Base-by-base conservation (phyloP, 768 basidiomycete genomes). In the Kwoniella botswanensis region DNA sequence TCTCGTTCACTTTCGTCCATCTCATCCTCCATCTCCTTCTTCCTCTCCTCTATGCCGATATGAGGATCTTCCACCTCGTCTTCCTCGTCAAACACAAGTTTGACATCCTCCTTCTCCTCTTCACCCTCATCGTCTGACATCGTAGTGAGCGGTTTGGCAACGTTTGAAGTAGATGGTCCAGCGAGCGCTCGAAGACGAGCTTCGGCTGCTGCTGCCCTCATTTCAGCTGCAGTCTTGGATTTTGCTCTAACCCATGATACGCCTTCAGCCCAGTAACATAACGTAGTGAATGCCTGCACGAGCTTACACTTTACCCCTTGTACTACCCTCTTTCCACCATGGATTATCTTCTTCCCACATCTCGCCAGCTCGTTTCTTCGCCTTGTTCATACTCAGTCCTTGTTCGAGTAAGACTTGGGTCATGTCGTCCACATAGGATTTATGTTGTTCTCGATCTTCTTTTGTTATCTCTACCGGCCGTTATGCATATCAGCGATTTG, bases 161-260 rank as follows among this genome's bases (percentile, higher is more conserved):
- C 57, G 22, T 21, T 52, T 7, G 68, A 4, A 4, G 35, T 22
- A 17, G 63, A 46, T 50, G 73, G 44, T 26, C 65, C 59, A 26
- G 67, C 26, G 2, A 77, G 29, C 13, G 62, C 71, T 42, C 65
- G 53, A 5, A 81, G 66, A 22, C 80, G 61, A 12, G 62, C 71
- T 70, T 81, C 80, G 22, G 76, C 73, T 11, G 78, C 80, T 26
- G 63, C 76, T 1, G 80, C 78, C n/a, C 80, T 55, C 60, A 79
- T 65, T 43, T 79, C 78, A 4, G 78, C 78, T 4, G 80, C 80
- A n/a, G 68, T 75, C 41, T 68, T 68, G 11, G 67, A 68, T 44
- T 68, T 68, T 21, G 67, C 67, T 5, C 67, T 68, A 15, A 3
- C 0, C 24, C 9, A 26, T 22, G 44, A 26, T 13, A 3, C 7